Evolutionary conservation across 345 rosid species (phyloP), one percentile per base, ranked within the genome.

Genomic region (Euphorbia pulcherrima): DNA sequence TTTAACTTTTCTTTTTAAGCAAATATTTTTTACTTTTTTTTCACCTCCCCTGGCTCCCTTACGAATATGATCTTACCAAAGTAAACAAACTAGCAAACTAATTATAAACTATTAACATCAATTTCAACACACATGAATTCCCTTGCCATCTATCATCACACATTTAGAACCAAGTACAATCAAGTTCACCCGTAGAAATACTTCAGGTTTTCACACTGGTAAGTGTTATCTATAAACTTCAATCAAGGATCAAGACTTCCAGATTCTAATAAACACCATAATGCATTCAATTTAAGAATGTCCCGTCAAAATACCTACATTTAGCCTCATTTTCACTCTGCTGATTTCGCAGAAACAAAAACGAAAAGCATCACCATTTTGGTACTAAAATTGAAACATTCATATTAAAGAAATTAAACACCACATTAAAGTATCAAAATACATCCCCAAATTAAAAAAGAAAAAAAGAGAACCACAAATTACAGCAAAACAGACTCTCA

Each of bases 401-500:
- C 39, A 39, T 7, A 53, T 52, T 1, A 11, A 58, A 59, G 16
- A 58, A 28, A 56, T 27, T 28, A 10, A 52, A 63, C 12, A 21
- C 26, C 30, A 40, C 62, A 53, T 27, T 62, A 55, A 7, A 52
- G 30, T 13, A 27, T 56, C 51, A 47, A 71, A 64, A 24, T 33
- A 47, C 69, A 57, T 44, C 23, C 18, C 50, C n/a, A n/a, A n/a
- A n/a, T n/a, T n/a, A n/a, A 46, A 46, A 17, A 27, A 57, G 26
- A 2, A 24, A 44, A 16, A 5, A 54, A 29, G 29, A 28, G 5
- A 56, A 64, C 44, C 69, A 63, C 60, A 57, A n/a, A 72, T 27
- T 65, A 64, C 64, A 56, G 23, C 30, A 57, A 12, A 52, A 47
- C 65, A 60, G 60, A 33, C 58, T n/a, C 54, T 68, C 72, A 62